Base-by-base conservation (phyloP, 148 eudicot genomes). In the Rhododendron griersonianum region DNA sequence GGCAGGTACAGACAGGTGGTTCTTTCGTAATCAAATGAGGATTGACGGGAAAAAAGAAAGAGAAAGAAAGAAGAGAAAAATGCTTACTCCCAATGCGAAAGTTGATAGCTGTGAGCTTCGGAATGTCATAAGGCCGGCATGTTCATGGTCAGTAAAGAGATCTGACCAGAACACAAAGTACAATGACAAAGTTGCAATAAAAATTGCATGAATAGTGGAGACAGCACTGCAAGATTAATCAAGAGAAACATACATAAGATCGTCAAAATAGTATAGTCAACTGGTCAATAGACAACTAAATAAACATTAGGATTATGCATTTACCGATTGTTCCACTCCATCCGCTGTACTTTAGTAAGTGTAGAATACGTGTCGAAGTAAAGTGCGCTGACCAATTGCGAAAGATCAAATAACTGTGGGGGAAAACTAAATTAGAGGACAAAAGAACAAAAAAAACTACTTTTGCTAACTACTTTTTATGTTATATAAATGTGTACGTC, bases 81-180 rank as follows among this genome's bases (percentile, higher is more conserved):
- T 35, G 87, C 98, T 92, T 92, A 97, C 99, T 80, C 99, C 99
- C 78, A 97, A 88, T 83, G 93, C 87, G 87, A 94, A 97, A 75
- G 95, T 94, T 47, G 99, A 94, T 73, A 97, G 89, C 82, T 93
- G 91, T 83, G 99, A 97, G 87, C 91, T 92, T 67, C 96, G 94
- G 83, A 95, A 91, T 23, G 98, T 95, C 85, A 97, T 37, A 83
- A 86, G 88, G 37, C 90, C 91, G 83, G 89, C 85, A 69, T 85
- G 79, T 33, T 89, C 90, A 65, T 85, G 87, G 86, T 97, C 98
- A 87, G 95, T 93, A 87, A 88, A 97, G 75, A 97, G 93, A 86
- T 95, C 95, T 81, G 99, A 94, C 98, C 98, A 95, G 92, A 92
- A 95, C 21, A 95, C 99, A 84, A 97, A 97, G 92, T 95, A 93